Evolutionary conservation across 305 asterid species (phyloP).

Genomic region (Plantago coronopus): DNA sequence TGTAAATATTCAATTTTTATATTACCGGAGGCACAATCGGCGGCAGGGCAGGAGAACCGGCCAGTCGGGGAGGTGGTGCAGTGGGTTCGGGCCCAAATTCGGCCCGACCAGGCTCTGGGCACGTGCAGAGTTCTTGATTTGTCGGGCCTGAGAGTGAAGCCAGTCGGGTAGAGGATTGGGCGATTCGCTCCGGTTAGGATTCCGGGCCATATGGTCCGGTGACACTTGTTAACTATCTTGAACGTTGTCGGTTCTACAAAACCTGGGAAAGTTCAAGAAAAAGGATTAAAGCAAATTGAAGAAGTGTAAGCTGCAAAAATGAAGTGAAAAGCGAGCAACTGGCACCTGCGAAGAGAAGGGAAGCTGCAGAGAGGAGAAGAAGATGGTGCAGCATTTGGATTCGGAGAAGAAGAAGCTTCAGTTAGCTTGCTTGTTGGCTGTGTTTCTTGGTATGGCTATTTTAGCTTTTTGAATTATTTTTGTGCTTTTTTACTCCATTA

Average conservation of each 20-base stretch:
- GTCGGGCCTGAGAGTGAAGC: slow-evolving; percentile 63
- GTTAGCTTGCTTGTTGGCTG: not conserved
- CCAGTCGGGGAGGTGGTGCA: slow-evolving; percentile 52
- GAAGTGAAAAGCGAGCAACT: not conserved
- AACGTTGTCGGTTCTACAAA: slow-evolving; percentile 57
- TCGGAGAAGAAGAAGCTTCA: slow-evolving; percentile 50
- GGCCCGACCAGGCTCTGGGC: slow-evolving; percentile 88
- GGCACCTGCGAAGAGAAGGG: slow-evolving; percentile 47
- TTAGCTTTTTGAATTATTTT: no score
- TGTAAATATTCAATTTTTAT: no score
- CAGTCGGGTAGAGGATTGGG: slow-evolving; percentile 56
- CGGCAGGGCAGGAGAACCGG: slow-evolving; percentile 65
- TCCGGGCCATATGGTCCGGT: slow-evolving; percentile 87
- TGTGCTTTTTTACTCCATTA: no score
- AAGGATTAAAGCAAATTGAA: no score
- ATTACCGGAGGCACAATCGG: slow-evolving; percentile 82
- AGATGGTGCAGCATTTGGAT: slow-evolving; percentile 38
- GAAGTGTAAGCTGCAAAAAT: no score
- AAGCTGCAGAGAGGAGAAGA: slow-evolving; percentile 32
- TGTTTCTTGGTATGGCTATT: no score
- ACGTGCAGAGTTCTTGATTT: slow-evolving; percentile 59
- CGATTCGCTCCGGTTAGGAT: slow-evolving; percentile 81
- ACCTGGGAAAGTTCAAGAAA: slow-evolving; percentile 31
- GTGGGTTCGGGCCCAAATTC: slow-evolving; percentile 83
- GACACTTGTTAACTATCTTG: slow-evolving; percentile 84